These are phyloP conservation scores for Sambucus nigra DNA, from an alignment of 129 eudicot species.

Conservation along the genomic window DNA sequence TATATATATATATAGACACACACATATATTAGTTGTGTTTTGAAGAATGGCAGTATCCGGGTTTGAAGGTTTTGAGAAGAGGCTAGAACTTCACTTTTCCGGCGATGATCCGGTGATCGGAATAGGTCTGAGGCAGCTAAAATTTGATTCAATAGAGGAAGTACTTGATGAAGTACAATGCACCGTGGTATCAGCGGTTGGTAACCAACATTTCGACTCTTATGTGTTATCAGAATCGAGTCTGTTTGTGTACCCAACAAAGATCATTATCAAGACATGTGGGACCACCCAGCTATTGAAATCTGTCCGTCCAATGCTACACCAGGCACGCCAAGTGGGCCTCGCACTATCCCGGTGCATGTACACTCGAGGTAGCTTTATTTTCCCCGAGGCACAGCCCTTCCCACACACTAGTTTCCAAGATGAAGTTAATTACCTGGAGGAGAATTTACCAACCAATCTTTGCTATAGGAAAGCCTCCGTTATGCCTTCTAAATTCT, in stretches of 20 bases:
- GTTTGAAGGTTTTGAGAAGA: constrained; percentile 80
- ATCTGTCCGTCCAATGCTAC: constrained; percentile 58
- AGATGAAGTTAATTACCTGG: constrained; percentile 54
- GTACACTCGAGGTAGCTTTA: constrained; percentile 77
- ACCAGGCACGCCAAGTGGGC: constrained; percentile 31
- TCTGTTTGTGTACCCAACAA: constrained; percentile 64
- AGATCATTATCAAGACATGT: constrained; percentile 77
- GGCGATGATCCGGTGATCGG: constrained; percentile 41
- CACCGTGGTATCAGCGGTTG: constrained; percentile 78
- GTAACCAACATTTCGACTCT: constrained; percentile 64
- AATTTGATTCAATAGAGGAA: constrained; percentile 39
- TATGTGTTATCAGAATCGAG: constrained; percentile 77
- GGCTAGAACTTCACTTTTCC: constrained; percentile 69
- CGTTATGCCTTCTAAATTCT: constrained; percentile 50
- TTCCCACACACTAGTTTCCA: constrained; percentile 62
- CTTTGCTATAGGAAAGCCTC: constrained; percentile 48
- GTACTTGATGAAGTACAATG: constrained; percentile 74
- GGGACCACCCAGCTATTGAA: constrained; percentile 78
- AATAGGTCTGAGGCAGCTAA: constrained; percentile 53
- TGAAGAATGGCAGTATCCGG: constrained; percentile 70
- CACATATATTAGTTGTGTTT: no score
- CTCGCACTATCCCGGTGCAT: constrained; percentile 35
- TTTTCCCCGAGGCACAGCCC: constrained; percentile 66
- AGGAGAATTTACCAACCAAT: constrained; percentile 32
- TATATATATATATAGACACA: no score